Evolutionary conservation across 495 filamentous ascomycete genomes (phyloP), one percentile per base, ranked within the genome.

Genomic region (Durotheca rogersii): DNA sequence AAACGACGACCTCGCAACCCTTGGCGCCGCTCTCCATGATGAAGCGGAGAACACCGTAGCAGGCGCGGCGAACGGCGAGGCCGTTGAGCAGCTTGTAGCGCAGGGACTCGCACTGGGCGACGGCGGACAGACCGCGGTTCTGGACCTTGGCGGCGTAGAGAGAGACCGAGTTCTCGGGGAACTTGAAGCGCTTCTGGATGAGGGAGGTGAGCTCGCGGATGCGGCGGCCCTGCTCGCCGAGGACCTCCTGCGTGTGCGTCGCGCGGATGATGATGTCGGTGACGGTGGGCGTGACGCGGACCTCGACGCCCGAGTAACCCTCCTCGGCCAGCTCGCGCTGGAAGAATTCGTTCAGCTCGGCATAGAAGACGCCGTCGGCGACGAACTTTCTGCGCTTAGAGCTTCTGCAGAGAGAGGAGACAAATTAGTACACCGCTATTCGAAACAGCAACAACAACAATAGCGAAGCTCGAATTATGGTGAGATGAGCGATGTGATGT

Each of bases 261-360:
- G 94, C 94, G 75, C 94, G 90, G 82, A 97, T 94, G 82, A 97
- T 98, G 86, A 97, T 97, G 73, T 96, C 93, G 79, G 93, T 98
- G 72, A 98, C 93, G 68, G 93, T 98, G 67, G 93, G 93, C 61
- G 93, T 98, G 65, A 98, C 93, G 80, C 93, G 91, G 76, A 98
- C 94, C 80, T 98, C 94, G 69, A 98, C 93, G 69, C 93, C 93
- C 25, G 94, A 97, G 81, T 98, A 98, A 61, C 93, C 93, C 82
- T 98, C 94, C 83, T 98, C 92, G 72, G 92, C 92, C 71, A 98
- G 81, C 80, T 98, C 93, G 73, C 94, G 92, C 82, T 96, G 94
- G 90, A 98, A 98, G 88, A 98, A 98, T 81, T 98, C 93, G 86
- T 97, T 98, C 75, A 97, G 78, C 79, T 98, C 93, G 79, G 94